phyloP scores from a whole-genome alignment of 306 rosid species.

The Cucumis melo region DNA sequence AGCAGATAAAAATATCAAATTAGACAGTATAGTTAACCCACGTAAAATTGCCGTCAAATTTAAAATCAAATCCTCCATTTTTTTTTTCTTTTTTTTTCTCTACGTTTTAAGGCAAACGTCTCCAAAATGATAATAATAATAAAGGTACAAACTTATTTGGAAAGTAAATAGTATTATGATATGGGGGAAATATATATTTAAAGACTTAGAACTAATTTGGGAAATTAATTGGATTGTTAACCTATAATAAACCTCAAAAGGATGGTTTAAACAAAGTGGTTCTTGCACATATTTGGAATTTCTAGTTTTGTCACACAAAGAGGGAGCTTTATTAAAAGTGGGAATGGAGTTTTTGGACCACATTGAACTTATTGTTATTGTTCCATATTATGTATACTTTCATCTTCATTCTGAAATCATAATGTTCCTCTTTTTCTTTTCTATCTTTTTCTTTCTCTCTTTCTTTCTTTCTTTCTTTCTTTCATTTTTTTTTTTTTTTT shows the following conservation, averaged over 20 bases:
- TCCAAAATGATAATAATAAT: neutral
- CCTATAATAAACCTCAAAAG: neutral
- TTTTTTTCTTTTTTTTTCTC: too few species aligned
- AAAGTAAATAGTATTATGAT: neutral
- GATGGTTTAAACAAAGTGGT: neutral
- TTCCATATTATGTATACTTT: neutral
- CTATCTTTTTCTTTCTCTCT: neutral
- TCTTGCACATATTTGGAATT: neutral
- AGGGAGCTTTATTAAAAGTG: neutral
- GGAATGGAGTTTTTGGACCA: constrained; percentile 2
- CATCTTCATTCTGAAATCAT: neutral
- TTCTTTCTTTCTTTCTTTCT: neutral
- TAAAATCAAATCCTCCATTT: too few species aligned
- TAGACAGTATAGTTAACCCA: too few species aligned
- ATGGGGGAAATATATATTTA: neutral
- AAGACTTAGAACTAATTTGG: neutral
- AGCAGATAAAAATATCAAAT: too few species aligned
- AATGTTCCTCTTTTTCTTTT: neutral
- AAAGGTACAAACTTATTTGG: neutral
- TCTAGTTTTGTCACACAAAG: neutral
- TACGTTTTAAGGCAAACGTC: too few species aligned
- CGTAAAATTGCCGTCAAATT: too few species aligned
- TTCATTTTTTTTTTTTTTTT: neutral
- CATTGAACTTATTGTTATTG: neutral
- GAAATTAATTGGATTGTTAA: neutral